Conservation (phyloP, 2,329 filamentous ascomycete species). For the Pseudomassariella vexata region DNA sequence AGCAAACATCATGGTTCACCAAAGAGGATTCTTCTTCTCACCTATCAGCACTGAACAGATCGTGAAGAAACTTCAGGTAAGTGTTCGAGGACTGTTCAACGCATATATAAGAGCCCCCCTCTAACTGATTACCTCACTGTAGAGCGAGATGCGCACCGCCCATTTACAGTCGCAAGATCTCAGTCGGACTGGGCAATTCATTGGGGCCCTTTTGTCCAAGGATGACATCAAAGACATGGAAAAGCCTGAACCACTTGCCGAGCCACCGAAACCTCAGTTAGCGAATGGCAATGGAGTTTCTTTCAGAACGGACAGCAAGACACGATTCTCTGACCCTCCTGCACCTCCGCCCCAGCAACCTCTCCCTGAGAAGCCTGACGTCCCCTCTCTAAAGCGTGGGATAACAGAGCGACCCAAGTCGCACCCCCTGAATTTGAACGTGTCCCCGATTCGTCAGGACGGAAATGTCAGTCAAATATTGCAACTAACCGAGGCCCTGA, state of each 20-base stretch:
- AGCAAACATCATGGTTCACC: constrained; percentile 59
- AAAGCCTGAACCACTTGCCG: constrained; percentile 38
- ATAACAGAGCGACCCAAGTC: constrained; percentile 70
- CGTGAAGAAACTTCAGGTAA: constrained; percentile 77
- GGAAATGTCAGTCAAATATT: constrained; percentile 66
- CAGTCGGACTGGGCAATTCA: constrained; percentile 72
- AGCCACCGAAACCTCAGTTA: constrained; percentile 41
- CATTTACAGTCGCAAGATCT: constrained; percentile 84
- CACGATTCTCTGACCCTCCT: constrained; percentile 86
- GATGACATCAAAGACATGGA: constrained; percentile 58
- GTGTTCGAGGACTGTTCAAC: constrained; percentile 28
- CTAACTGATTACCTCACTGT: constrained; percentile 13
- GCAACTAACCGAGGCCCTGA: constrained; percentile 78
- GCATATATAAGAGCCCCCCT: too few relatives aligned
- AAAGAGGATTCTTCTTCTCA: constrained; percentile 72
- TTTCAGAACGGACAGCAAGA: constrained; percentile 68
- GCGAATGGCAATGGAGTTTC: constrained; percentile 45
- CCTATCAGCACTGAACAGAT: constrained; percentile 93
- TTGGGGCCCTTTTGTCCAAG: constrained; percentile 69
- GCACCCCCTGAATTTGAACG: constrained; percentile 32
- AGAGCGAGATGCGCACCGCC: constrained; percentile 89
- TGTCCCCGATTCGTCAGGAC: constrained; percentile 55
- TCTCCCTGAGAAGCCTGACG: constrained; percentile 86
- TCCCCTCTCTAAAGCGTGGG: constrained; percentile 65
- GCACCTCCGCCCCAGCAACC: constrained; percentile 91